Evolutionary conservation across 805 yeast genomes (phyloP), one percentile per base, ranked within the genome.

Genomic region (Candida methanosorbosa): DNA sequence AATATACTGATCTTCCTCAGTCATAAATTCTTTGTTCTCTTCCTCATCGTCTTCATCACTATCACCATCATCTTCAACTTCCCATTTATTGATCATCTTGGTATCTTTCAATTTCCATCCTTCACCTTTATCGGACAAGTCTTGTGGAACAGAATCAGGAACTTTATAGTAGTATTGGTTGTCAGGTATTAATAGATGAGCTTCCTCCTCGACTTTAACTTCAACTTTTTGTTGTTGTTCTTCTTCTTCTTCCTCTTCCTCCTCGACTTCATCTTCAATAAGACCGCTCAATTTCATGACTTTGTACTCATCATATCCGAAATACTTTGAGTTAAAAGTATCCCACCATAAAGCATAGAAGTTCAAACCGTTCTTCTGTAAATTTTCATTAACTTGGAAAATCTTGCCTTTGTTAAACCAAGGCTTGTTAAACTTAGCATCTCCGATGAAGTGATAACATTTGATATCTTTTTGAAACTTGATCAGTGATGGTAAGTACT

Each of bases 391-490:
- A 24, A 5, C 15, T 9, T 9, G 5, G 33, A 30, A 18, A 36
- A 17, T 16, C 41, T 24, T 15, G 18, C 22, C 19, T 37, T 38
- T 45, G 13, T 31, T 24, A 5, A 31, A 28, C 61, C 61, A 56
- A 5, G 61, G 61, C 29, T 54, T 61, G 78, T 83, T 73, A 1
- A 84, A 84, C 45, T 78, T 78, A 12, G 48, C 44, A 4, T 69
- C 59, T 0, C 90, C 90, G 41, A 82, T 81, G 47, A 71, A 82
- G 52, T 82, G 92, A 8, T 79, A 58, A 29, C 77, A 54, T 32
- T 72, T 75, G 29, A 74, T 64, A 45, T 59, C 37, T 12, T 46
- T 37, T 21, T 46, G 38, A 32, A 50, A 57, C 34, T 51, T 47
- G 3, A 38, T 36, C 27, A 58, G 31, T 5, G 62, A 60, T 58